phyloP scores from a whole-genome alignment of 805 yeast species.

The Myxozyma neotropica region DNA sequence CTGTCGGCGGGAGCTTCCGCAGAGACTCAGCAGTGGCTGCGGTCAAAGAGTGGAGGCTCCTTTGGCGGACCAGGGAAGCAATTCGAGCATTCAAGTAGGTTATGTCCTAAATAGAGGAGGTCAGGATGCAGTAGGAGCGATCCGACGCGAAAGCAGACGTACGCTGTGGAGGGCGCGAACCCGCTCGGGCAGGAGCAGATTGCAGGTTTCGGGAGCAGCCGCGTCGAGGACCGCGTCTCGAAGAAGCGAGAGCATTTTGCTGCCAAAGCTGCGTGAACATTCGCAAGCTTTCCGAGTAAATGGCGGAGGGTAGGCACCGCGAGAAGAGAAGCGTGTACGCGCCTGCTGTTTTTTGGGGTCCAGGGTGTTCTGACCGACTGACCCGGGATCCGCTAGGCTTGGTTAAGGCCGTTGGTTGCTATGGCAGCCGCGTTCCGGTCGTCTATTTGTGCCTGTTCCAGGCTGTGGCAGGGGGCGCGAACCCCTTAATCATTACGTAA shows the following conservation, averaged over 20 bases:
- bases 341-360: too few species aligned
- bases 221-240: slow-evolving; percentile 27
- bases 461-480: too few species aligned
- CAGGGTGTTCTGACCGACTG: neutral
- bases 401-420: neutral
- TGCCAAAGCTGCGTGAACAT: neutral
- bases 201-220: neutral
- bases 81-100: neutral
- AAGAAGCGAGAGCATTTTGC: slow-evolving; percentile 8
- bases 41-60: neutral
- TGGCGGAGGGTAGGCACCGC: too few species aligned
- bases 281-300: too few species aligned
- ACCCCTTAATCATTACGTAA: too few species aligned
- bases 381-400: neutral
- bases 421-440: neutral
- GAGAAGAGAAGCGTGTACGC: too few species aligned
- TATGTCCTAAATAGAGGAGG: neutral
- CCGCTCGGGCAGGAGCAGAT: neutral
- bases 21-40: neutral
- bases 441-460: neutral
- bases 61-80: slow-evolving; percentile 7
- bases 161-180: neutral
- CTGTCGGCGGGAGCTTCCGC: neutral
- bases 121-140: neutral
- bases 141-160: neutral